Evolutionary conservation across 2,329 filamentous ascomycete species (phyloP).

Genomic region (Teratosphaeria nubilosa): DNA sequence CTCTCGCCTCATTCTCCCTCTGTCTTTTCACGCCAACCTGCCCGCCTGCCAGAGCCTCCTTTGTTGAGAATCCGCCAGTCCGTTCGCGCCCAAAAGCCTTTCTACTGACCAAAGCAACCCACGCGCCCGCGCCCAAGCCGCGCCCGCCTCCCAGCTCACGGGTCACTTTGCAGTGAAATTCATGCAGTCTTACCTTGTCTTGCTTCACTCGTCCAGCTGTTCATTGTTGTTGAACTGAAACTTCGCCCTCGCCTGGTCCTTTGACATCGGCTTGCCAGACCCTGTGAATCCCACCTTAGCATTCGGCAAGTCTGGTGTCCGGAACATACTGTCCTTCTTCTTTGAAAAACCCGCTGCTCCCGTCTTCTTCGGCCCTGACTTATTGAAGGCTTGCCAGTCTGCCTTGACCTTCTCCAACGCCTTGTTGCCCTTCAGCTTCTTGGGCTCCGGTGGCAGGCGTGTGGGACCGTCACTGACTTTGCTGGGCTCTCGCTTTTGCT

Average conservation of each 20-base stretch:
- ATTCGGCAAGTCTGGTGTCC: conserved; percentile 71
- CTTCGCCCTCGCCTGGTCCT: conserved; percentile 46
- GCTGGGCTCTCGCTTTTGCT: conserved; percentile 49
- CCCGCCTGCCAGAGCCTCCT: neutral
- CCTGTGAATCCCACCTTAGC: conserved; percentile 94
- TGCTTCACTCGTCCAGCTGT: neutral
- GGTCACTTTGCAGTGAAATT: neutral
- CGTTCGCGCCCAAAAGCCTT: neutral
- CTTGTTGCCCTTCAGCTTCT: conserved; percentile 80
- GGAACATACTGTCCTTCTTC: conserved; percentile 23
- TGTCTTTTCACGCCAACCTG: neutral
- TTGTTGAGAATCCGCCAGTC: neutral
- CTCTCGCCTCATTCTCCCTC: neutral
- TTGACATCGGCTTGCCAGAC: conserved; percentile 90
- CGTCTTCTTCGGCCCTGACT: conserved; percentile 46
- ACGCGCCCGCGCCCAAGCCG: neutral
- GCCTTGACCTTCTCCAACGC: conserved; percentile 82
- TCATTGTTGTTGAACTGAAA: conserved; percentile 16
- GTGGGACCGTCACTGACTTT: conserved; percentile 50
- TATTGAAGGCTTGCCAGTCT: conserved; percentile 90
- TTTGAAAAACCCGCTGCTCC: conserved; percentile 9
- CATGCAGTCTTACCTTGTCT: neutral
- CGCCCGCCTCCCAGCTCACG: neutral
- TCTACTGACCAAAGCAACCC: neutral
- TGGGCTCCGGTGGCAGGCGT: conserved; percentile 42